Evolutionary conservation across 345 rosid species (phyloP), one percentile per base, ranked within the genome.

Genomic region (Eucalyptus guilfoylei): DNA sequence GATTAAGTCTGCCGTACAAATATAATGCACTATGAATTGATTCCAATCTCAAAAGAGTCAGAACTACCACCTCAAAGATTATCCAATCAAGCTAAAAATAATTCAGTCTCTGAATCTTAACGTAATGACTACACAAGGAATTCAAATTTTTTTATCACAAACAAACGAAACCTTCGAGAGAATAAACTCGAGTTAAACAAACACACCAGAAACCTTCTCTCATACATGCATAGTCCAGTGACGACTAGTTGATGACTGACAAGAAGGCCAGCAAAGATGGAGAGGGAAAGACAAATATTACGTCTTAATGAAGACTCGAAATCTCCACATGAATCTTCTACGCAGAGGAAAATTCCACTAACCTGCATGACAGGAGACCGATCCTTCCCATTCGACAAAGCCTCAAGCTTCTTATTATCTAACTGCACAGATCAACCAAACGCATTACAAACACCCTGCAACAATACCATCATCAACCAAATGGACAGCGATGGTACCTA

Each of bases 341-440:
- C 45, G 23, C 15, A 19, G 28, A 76, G 47, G 83, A 76, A n/a
- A 37, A 76, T 37, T 21, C 30, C 15, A 93, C 96, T 87, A 91
- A 98, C 99, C 99, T 97, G 98, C 96, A 96, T 81, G 86, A 94
- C 94, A 81, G 98, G 95, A 90, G 95, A 93, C 88, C 90, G 89
- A 62, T 93, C 99, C 92, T 95, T 96, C 88, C 92, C 94, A 90
- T 94, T 95, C 13, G 94, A 50, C 85, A 97, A 92, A 87, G 94
- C 93, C 92, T 95, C 99, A 81, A 98, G 95, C 92, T 95, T 97
- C 91, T 94, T 95, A 94, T 91, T 96, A 93, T 97, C 97, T 90
- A 98, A 92, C 99, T 96, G 91, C 91, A 95, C 15, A 88, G 50
- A 88, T n/a, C 76, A 47, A 45, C 55, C 55, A 40, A 42, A 87